phyloP scores from a whole-genome alignment of 2,329 filamentous ascomycete genomes.

The Pestalotiopsis sp. region DNA sequence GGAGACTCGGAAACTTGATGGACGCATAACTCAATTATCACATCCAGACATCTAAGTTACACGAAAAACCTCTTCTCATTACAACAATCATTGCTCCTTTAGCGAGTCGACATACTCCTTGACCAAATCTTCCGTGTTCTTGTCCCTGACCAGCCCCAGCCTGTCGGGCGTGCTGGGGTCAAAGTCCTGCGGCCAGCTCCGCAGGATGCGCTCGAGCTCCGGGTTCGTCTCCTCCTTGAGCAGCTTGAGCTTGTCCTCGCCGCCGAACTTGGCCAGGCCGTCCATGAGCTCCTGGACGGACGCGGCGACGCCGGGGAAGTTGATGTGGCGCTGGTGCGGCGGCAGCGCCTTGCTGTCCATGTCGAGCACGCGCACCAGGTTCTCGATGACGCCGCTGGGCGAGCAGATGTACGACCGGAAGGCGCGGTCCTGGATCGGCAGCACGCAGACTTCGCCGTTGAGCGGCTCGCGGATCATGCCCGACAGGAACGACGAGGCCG shows the following conservation, averaged over 20 bases:
- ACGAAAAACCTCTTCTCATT: neutral
- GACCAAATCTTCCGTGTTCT: constrained; percentile 56
- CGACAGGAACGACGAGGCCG: constrained; percentile 65
- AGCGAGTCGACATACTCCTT: constrained; percentile 54
- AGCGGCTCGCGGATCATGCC: constrained; percentile 68
- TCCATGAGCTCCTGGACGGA: constrained; percentile 65
- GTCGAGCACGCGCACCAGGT: constrained; percentile 49
- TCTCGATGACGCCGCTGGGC: constrained; percentile 54
- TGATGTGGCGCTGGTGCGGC: constrained; percentile 53
- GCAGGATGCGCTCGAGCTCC: constrained; percentile 58
- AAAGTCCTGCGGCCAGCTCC: constrained; percentile 62
- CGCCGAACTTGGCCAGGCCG: constrained; percentile 57
- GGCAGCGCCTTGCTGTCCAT: constrained; percentile 45
- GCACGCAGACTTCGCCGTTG: constrained; percentile 52
- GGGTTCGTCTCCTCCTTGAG: constrained; percentile 58
- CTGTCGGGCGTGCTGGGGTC: constrained; percentile 53
- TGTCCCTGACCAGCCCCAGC: constrained; percentile 55
- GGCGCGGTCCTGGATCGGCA: constrained; percentile 51
- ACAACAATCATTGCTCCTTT: constrained; percentile 18
- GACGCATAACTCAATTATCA: neutral
- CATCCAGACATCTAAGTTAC: neutral
- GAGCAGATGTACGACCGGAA: constrained; percentile 59
- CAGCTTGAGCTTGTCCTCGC: constrained; percentile 53
- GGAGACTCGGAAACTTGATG: too few relatives aligned
- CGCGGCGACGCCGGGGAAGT: constrained; percentile 60